Conservation (phyloP, 495 filamentous ascomycete species). For the Neurospora cerealis region DNA sequence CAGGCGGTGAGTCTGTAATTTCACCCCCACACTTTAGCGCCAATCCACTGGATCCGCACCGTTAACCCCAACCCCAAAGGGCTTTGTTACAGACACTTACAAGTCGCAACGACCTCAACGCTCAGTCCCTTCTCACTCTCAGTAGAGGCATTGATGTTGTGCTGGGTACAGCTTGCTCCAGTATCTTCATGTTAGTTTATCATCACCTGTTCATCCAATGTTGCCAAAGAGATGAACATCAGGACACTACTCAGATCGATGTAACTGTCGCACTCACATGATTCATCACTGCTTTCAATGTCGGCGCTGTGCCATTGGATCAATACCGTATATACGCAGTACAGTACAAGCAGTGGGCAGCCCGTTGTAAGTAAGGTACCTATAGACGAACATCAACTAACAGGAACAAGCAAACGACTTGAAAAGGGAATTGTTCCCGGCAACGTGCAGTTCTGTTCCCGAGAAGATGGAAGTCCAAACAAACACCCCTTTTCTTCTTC, state of each 20-base stretch:
- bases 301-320: neutral
- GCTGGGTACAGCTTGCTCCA: neutral
- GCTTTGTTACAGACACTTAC: neutral
- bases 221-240: neutral
- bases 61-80: neutral
- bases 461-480: neutral
- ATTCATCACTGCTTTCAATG: neutral
- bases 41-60: neutral
- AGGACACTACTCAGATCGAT: neutral
- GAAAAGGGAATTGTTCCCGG: neutral
- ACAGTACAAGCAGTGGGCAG: neutral
- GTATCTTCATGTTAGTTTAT: neutral
- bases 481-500: neutral
- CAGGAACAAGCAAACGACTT: neutral
- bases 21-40: neutral
- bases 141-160: neutral
- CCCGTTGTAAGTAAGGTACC: neutral
- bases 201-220: neutral
- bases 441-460: constrained; percentile 1
- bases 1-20: constrained; percentile 6
- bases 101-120: neutral
- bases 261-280: neutral
- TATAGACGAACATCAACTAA: neutral
- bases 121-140: neutral
- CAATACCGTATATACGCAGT: neutral